phyloP scores from a whole-genome alignment of 192 early-diverging fungal genomes.

The Lobosporangium transversale region DNA sequence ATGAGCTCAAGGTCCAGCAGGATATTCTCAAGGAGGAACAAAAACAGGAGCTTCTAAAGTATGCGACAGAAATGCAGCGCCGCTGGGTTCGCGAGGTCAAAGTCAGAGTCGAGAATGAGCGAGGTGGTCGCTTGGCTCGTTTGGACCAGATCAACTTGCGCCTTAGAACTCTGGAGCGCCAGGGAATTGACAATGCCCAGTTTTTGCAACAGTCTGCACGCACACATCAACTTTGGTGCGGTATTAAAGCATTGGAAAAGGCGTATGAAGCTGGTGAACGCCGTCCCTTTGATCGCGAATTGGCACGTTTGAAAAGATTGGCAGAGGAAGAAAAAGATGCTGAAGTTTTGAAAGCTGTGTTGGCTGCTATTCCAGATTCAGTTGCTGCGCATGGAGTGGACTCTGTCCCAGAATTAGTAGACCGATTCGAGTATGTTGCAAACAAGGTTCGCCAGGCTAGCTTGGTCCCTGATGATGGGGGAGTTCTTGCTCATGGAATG shows the following conservation, averaged over 20 bases:
- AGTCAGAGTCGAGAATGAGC: slow-evolving; percentile 86
- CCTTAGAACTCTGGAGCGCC: slow-evolving; percentile 76
- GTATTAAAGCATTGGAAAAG: slow-evolving; percentile 72
- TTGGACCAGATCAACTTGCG: slow-evolving; percentile 85
- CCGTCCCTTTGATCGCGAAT: slow-evolving; percentile 77
- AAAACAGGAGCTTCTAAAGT: slow-evolving; percentile 67
- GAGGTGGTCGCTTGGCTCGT: slow-evolving; percentile 85
- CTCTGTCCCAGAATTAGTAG: slow-evolving; percentile 71
- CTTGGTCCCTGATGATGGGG: slow-evolving; percentile 89
- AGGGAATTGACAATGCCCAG: slow-evolving; percentile 74
- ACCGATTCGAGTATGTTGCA: slow-evolving; percentile 76
- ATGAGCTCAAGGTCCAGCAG: slow-evolving; percentile 59
- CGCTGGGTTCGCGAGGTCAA: slow-evolving; percentile 84
- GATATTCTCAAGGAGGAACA: slow-evolving; percentile 58
- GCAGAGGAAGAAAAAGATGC: slow-evolving; percentile 66
- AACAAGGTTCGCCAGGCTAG: slow-evolving; percentile 78
- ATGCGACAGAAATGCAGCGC: slow-evolving; percentile 78
- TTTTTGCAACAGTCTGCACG: slow-evolving; percentile 71
- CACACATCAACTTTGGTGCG: slow-evolving; percentile 70
- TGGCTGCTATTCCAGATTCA: slow-evolving; percentile 66
- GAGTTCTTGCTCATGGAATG: slow-evolving; percentile 83
- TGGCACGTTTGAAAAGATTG: slow-evolving; percentile 63
- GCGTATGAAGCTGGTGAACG: slow-evolving; percentile 56
- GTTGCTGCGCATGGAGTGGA: slow-evolving; percentile 70
- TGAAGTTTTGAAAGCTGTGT: slow-evolving; percentile 67